phyloP scores from a whole-genome alignment of 495 filamentous ascomycete species.

The Pseudevernia furfuracea region DNA sequence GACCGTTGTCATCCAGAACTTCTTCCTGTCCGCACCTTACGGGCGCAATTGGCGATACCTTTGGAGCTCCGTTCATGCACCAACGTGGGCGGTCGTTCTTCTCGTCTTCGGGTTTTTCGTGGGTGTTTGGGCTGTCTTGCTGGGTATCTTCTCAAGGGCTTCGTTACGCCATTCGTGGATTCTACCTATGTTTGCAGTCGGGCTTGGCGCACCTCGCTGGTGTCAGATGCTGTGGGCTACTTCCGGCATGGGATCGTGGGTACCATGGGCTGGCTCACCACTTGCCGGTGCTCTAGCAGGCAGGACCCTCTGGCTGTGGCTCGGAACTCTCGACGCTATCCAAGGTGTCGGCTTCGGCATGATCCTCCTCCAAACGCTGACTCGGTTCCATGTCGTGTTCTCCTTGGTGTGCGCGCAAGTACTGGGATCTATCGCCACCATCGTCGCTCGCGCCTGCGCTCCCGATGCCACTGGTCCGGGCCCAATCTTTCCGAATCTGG shows the following conservation, averaged over 20 bases:
- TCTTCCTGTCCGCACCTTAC: conserved; percentile 54
- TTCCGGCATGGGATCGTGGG: conserved; percentile 48
- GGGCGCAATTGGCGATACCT: conserved; percentile 58
- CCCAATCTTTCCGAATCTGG: conserved; percentile 56
- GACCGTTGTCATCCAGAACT: conserved; percentile 59
- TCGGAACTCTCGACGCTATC: conserved; percentile 54
- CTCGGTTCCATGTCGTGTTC: conserved; percentile 50
- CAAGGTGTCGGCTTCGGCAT: conserved; percentile 58
- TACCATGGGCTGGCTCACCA: conserved; percentile 51
- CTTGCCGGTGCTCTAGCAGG: conserved; percentile 45
- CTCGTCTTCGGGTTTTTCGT: conserved; percentile 54
- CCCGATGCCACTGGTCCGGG: conserved; percentile 53
- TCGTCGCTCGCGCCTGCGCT: conserved; percentile 50
- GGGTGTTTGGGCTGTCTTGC: conserved; percentile 45
- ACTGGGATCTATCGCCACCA: conserved; percentile 48
- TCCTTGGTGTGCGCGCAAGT: conserved; percentile 50
- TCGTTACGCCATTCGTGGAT: conserved; percentile 55
- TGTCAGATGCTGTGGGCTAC: conserved; percentile 58
- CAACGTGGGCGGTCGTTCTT: conserved; percentile 45
- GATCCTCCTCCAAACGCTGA: conserved; percentile 56
- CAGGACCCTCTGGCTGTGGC: conserved; percentile 56
- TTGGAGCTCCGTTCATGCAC: conserved; percentile 45
- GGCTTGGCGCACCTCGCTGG: conserved; percentile 57
- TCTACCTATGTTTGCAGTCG: conserved; percentile 58
- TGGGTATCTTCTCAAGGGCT: conserved; percentile 42